Evolutionary conservation across 2,329 filamentous ascomycete genomes (phyloP).

Genomic region (Daldinia sp.): DNA sequence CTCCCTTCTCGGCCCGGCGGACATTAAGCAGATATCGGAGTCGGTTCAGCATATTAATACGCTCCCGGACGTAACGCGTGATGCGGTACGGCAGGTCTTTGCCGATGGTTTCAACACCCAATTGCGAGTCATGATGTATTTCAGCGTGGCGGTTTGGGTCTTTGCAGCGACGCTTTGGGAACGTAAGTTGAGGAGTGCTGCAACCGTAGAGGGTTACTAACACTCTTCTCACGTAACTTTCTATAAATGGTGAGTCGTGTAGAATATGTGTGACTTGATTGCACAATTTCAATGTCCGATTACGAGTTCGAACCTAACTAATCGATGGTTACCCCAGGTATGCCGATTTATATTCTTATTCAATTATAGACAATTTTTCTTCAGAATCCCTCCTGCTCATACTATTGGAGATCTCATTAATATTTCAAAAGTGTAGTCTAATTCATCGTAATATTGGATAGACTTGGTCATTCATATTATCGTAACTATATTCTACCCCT

Average conservation of each 20-base stretch:
- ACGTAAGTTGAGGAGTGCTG: constrained; percentile 33
- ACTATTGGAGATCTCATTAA: neutral
- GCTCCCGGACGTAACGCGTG: constrained; percentile 32
- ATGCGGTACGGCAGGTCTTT: constrained; percentile 35
- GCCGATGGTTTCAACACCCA: constrained; percentile 35
- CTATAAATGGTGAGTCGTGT: neutral
- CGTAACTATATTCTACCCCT: neutral
- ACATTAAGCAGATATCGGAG: constrained; percentile 35
- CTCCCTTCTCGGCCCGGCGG: constrained; percentile 20
- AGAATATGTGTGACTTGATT: neutral
- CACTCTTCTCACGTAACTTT: neutral
- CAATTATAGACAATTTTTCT: no score
- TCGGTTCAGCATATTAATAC: constrained; percentile 34
- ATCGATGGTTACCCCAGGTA: neutral
- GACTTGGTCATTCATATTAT: neutral
- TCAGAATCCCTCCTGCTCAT: no score
- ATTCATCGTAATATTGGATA: neutral
- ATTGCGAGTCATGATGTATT: constrained; percentile 41
- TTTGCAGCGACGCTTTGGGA: constrained; percentile 36
- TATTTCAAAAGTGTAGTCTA: neutral
- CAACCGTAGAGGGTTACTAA: constrained; percentile 28
- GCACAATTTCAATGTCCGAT: neutral
- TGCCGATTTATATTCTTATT: neutral
- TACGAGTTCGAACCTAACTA: neutral
- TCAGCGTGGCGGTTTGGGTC: constrained; percentile 38